Conservation (phyloP, 2,329 filamentous ascomycete genomes). For the Apiospora sp. region DNA sequence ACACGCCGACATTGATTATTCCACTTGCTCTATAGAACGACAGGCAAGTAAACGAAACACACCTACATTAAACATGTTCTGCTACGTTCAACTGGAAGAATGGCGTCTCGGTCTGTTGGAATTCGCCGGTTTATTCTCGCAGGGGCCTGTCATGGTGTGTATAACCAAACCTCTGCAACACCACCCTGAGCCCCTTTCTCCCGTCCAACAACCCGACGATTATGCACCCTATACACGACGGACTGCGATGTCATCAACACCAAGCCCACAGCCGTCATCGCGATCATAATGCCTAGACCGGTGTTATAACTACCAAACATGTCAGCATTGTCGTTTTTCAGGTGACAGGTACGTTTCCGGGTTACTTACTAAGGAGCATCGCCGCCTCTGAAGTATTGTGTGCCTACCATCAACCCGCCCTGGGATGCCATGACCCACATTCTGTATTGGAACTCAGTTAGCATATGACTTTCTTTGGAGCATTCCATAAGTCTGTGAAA, state of each 20-base stretch:
- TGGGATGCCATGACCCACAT: slow-evolving; percentile 62
- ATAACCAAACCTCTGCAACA: neutral
- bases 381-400: slow-evolving; percentile 55
- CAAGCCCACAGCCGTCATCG: slow-evolving; percentile 52
- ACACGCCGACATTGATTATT: no score
- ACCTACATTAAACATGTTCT: no score
- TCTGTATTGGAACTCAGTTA: slow-evolving; percentile 23
- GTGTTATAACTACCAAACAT: slow-evolving; percentile 47
- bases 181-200: neutral
- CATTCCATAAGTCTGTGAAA: neutral
- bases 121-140: no score
- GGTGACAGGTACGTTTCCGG: neutral
- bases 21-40: no score
- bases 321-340: neutral
- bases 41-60: no score
- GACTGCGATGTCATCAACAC: slow-evolving; percentile 49
- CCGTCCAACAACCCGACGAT: slow-evolving; percentile 38
- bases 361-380: slow-evolving; percentile 51
- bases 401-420: slow-evolving; percentile 57
- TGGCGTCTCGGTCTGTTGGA: no score
- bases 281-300: slow-evolving; percentile 54
- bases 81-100: no score
- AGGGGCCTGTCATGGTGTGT: no score
- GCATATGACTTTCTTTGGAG: neutral
- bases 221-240: slow-evolving; percentile 48